Evolutionary conservation across 2,329 filamentous ascomycete species (phyloP).

Genomic region (Colletotrichum zoysiae): DNA sequence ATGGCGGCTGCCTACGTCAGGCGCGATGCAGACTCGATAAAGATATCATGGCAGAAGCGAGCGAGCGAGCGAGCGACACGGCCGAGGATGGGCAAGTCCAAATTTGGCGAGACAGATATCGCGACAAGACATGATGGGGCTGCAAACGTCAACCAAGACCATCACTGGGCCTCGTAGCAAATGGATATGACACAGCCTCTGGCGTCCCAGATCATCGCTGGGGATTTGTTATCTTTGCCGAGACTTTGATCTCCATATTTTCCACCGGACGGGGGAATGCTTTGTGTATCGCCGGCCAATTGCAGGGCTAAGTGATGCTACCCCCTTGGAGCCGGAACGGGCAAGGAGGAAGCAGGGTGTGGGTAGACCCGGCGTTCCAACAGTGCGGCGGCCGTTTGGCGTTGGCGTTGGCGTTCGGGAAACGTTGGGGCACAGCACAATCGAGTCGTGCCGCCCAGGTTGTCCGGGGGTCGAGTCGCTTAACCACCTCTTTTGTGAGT

Average conservation of each 20-base stretch:
- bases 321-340: slow-evolving; percentile 23
- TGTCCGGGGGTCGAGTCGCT: slow-evolving; percentile 1
- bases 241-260: slow-evolving; percentile 38
- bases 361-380: slow-evolving; percentile 1
- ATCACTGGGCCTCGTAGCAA: slow-evolving; percentile 21
- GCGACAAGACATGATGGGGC: slow-evolving; percentile 3
- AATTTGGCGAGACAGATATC: slow-evolving; percentile 9
- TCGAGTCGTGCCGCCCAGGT: slow-evolving; percentile 8
- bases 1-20: neutral
- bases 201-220: neutral
- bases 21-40: slow-evolving; percentile 8
- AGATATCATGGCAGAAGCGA: slow-evolving; percentile 18
- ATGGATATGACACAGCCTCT: slow-evolving; percentile 24
- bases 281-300: slow-evolving; percentile 33
- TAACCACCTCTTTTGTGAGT: neutral
- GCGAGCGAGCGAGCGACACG: slow-evolving; percentile 10
- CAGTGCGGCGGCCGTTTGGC: slow-evolving; percentile 22
- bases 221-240: slow-evolving; percentile 39
- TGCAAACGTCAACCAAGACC: neutral
- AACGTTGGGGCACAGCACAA: slow-evolving; percentile 1
- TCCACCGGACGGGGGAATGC: slow-evolving; percentile 21
- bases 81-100: slow-evolving; percentile 19
- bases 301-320: slow-evolving; percentile 16
- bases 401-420: slow-evolving; percentile 1
- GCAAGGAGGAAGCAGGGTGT: slow-evolving; percentile 9